A percentile compares a stretch with the other conserved stretches of the same genome.
These are phyloP conservation scores for Agrostemma githago DNA, from an alignment of 148 eudicot species.

Conservation along the genomic window DNA sequence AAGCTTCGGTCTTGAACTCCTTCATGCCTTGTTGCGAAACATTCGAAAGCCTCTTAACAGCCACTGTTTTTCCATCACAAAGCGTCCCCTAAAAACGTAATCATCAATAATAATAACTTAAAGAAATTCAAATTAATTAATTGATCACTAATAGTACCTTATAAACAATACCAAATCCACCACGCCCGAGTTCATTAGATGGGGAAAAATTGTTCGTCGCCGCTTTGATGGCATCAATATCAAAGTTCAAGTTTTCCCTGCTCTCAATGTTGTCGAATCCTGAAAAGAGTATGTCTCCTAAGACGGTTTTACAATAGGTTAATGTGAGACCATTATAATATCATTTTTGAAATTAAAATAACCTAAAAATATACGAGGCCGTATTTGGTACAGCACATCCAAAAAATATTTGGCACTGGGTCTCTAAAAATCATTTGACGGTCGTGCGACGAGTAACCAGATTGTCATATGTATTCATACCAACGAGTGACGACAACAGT, in stretches of 20 bases:
- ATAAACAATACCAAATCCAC: conserved; percentile 29
- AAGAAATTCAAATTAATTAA: not conserved
- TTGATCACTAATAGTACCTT: not conserved
- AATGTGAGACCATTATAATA: not conserved
- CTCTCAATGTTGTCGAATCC: conserved; percentile 26
- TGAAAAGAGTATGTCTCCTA: not conserved
- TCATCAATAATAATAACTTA: not conserved
- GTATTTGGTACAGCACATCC: no score
- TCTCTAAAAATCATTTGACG: no score
- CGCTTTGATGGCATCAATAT: conserved; percentile 8
- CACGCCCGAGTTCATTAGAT: conserved; percentile 20
- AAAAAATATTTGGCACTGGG: no score
- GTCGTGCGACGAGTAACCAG: not conserved
- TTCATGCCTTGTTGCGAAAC: conserved; percentile 13
- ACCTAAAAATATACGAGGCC: no score
- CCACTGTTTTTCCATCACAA: conserved; percentile 17
- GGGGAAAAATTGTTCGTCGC: conserved; percentile 20
- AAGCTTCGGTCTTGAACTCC: conserved; percentile 25
- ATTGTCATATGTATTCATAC: not conserved
- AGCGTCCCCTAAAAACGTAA: conserved; percentile 15
- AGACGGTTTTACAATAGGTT: not conserved
- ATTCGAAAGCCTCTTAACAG: conserved; percentile 28
- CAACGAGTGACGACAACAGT: no score
- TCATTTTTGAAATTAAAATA: not conserved
- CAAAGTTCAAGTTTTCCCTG: conserved; percentile 22